Conservation (phyloP, 108 stramenopile genomes). For the Skeletonema marinoi region DNA sequence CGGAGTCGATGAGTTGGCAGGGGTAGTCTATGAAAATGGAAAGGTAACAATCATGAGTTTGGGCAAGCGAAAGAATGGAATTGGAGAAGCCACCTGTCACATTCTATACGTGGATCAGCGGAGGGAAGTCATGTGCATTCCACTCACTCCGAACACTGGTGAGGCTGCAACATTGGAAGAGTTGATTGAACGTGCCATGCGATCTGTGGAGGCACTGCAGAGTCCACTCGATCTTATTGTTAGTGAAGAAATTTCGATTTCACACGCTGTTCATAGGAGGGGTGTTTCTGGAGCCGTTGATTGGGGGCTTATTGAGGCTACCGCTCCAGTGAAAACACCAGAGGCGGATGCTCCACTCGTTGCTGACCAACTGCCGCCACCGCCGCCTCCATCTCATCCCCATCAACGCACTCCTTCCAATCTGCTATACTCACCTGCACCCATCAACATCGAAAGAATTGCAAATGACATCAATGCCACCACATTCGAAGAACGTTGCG, state of each 20-base stretch:
- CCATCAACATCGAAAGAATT: conserved; percentile 11
- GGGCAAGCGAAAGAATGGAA: conserved; percentile 16
- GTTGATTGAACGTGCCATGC: conserved; percentile 15
- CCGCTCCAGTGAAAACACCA: not conserved
- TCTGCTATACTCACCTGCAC: conserved; percentile 16
- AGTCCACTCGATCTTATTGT: conserved; percentile 21
- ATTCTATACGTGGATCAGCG: conserved; percentile 17
- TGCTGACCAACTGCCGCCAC: not conserved
- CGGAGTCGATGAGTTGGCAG: conserved; percentile 32
- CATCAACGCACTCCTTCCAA: conserved; percentile 15
- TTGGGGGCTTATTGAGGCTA: conserved; percentile 9
- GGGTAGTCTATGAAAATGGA: conserved; percentile 1
- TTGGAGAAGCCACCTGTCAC: conserved; percentile 38
- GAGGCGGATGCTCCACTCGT: not conserved
- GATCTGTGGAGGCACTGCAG: conserved; percentile 21
- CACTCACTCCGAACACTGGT: conserved; percentile 13
- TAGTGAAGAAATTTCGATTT: not conserved
- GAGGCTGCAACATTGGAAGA: conserved; percentile 13
- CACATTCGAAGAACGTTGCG: not conserved
- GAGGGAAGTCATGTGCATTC: conserved; percentile 11
- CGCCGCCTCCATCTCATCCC: not conserved
- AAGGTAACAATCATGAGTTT: not conserved
- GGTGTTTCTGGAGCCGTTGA: conserved; percentile 16
- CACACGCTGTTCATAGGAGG: conserved; percentile 9
- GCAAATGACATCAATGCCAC: not conserved